phyloP scores from a whole-genome alignment of 2,329 filamentous ascomycete genomes.

The Microcyclospora tardicrescens region DNA sequence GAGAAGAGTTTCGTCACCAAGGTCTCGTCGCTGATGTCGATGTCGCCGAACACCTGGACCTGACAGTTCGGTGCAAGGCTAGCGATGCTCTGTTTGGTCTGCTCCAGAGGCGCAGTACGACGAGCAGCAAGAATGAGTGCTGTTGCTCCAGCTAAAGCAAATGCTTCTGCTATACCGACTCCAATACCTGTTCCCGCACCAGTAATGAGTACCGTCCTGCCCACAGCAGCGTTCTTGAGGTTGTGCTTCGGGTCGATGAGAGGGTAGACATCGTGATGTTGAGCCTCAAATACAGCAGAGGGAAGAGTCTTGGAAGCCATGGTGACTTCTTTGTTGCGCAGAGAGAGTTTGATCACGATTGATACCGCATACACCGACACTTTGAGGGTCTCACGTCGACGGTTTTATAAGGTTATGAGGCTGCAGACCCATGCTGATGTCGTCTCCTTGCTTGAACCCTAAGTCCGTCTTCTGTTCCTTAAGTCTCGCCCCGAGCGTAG shows the following conservation, averaged over 20 bases:
- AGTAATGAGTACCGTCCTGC: conserved; percentile 5
- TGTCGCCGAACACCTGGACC: conserved; percentile 1
- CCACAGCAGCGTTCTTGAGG: conserved; percentile 2
- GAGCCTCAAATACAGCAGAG: no score
- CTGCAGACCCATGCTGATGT: no score
- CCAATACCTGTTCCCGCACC: conserved; percentile 5
- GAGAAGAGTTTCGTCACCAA: conserved; percentile 2
- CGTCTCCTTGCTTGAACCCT: no score
- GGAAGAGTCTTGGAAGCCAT: conserved; percentile 4
- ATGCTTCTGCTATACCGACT: conserved; percentile 1
- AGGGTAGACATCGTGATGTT: conserved; percentile 4
- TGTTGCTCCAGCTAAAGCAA: conserved; percentile 3
- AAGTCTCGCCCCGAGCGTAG: no score
- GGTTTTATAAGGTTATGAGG: no score
- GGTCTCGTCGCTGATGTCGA: conserved; percentile 1
- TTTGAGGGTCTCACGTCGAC: no score
- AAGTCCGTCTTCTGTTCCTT: no score
- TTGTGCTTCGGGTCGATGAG: conserved; percentile 4
- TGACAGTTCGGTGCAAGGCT: conserved; percentile 1
- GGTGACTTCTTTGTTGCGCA: no score
- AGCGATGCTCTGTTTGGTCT: conserved; percentile 1
- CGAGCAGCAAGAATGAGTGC: conserved; percentile 2
- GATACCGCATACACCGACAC: no score
- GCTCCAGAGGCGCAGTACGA: conserved; percentile 1
- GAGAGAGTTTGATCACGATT: no score